Conservation (phyloP, 257 asterid genomes). For the Solanum pinnatisectum region DNA sequence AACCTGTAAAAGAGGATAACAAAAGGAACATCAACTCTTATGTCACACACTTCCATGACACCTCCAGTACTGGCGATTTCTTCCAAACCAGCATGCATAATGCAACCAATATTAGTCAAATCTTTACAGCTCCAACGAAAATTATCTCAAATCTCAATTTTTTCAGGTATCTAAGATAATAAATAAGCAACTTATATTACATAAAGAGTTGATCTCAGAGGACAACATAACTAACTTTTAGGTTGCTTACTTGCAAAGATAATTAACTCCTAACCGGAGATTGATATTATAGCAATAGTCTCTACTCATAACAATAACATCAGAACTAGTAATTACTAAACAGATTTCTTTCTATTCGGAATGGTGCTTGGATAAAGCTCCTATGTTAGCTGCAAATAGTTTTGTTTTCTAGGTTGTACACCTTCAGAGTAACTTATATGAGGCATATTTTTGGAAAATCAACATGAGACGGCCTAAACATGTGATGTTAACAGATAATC, state of each 20-base stretch:
- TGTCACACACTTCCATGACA: not conserved
- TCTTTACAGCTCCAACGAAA: not conserved
- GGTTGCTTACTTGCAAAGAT: not conserved
- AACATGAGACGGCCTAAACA: not conserved
- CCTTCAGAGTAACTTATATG: not conserved
- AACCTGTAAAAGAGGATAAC: conserved; percentile 31
- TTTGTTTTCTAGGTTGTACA: not conserved
- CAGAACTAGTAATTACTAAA: not conserved
- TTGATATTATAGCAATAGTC: not conserved
- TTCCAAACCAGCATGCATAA: not conserved
- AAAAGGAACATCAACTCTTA: not conserved
- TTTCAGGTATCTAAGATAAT: not conserved
- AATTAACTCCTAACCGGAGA: not conserved
- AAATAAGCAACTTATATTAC: not conserved
- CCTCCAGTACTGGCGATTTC: not conserved
- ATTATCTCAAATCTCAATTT: not conserved
- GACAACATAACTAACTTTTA: not conserved
- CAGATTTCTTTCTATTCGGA: not conserved
- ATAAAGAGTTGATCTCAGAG: not conserved
- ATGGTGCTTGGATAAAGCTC: not conserved
- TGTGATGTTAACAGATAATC: not conserved
- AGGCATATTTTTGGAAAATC: not conserved
- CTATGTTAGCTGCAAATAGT: not conserved
- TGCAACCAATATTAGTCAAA: not conserved
- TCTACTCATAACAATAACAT: not conserved